Evolutionary conservation across 2,329 filamentous ascomycete species (phyloP).

Genomic region (Cercospora citrullina): DNA sequence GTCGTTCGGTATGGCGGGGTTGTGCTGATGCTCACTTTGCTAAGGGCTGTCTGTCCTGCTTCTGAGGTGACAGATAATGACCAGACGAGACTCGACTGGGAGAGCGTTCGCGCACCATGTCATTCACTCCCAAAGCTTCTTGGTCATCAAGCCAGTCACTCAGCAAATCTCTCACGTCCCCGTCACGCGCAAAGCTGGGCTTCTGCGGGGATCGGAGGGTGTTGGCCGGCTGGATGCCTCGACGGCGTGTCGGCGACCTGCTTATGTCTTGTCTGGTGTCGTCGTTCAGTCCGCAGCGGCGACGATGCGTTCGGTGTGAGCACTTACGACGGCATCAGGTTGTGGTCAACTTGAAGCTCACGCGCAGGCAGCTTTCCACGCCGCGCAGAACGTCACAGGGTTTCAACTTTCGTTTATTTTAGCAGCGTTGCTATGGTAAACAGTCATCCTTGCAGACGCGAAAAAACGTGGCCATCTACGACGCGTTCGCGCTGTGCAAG

Average conservation of each 20-base stretch:
- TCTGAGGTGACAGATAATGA: constrained; percentile 27
- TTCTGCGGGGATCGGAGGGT: constrained; percentile 27
- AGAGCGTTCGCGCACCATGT: constrained; percentile 31
- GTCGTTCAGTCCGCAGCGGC: neutral
- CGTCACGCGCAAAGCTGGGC: constrained; percentile 18
- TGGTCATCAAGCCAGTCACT: constrained; percentile 13
- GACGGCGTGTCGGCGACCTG: constrained; percentile 12
- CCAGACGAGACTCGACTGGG: constrained; percentile 27
- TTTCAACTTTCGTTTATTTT: neutral
- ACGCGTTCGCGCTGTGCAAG: neutral
- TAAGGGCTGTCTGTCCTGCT: constrained; percentile 28
- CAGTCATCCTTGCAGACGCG: neutral
- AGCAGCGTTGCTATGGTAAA: neutral
- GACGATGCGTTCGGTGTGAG: neutral
- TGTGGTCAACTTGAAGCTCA: neutral
- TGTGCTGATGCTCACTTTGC: constrained; percentile 27
- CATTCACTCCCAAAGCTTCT: neutral
- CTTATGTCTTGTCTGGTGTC: neutral
- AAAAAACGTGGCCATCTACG: neutral
- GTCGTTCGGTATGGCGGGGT: neutral
- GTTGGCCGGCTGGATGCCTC: constrained; percentile 26
- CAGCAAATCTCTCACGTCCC: neutral
- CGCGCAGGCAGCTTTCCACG: neutral
- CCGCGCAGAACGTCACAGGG: constrained; percentile 2
- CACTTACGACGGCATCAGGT: constrained; percentile 4